Evolutionary conservation across 2,329 filamentous ascomycete genomes (phyloP), one percentile per base, ranked within the genome.

Genomic region (Elsinoe necatrix): DNA sequence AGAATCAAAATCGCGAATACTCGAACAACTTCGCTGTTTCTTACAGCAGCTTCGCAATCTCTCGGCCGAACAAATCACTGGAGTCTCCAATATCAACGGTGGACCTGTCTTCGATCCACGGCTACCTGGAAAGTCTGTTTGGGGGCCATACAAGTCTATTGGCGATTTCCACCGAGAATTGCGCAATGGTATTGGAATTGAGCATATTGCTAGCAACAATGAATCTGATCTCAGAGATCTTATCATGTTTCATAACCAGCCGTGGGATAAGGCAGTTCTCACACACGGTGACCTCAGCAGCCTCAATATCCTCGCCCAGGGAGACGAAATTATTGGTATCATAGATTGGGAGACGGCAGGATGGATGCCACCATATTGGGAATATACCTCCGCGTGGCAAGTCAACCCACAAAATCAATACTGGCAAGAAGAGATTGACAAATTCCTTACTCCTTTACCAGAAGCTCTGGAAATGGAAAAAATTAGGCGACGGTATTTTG

Each of bases 1-100:
- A 92, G 93, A 83, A 87, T 86, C 72, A 92, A 98, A 80, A 82
- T 98, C 54, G 87, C 93, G 68, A 86, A 80, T 76, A 98, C 98
- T 29, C 27, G 27, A 29, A 29, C 27, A 29, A 29, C 4, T 29
- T 4, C 27, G 9, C 27, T 29, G 27, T 9, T 29, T 4, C 27
- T 4, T 29, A 29, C 27, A 29, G 27, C 27, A 29, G 27, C 27
- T 29, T 29, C 27, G 27, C 27, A 9, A 29, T 9, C 27, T 29
- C 27, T 29, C 27, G 27, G 4, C 9, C 9, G 27, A 29, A 9
- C 4, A 29, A 9, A 29, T 29, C 9, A 9, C 27, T 9, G 27
- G 27, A 4, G 27, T 29, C 27, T 29, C 27, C 4, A 29, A 29
- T 9, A 29, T 29, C 27, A 29, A 4, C 27, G 27, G 27, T 29